Evolutionary conservation across 768 basidiomycete species (phyloP), one percentile per base, ranked within the genome.

Genomic region (Pulveroboletus ravenelii): DNA sequence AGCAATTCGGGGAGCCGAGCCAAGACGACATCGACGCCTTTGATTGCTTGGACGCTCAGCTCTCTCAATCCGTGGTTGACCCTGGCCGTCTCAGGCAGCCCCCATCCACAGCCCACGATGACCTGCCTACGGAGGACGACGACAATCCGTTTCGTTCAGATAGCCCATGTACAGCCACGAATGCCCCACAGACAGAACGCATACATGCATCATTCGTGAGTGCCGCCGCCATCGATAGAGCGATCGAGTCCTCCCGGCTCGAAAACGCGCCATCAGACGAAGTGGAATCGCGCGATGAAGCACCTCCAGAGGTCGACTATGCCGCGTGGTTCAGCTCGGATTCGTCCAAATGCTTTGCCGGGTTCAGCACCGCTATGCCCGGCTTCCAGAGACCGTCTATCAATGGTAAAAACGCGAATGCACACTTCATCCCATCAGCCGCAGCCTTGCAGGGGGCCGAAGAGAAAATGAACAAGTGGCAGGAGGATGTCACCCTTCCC

Each of bases 21-120:
- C 75, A 79, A 52, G 76, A 80, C 31, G 78, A 84, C 48, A 62
- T 85, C 10, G 68, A 70, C 32, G 81, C 78, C 4, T 75, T 81
- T 40, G 81, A 84, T 60, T 70, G 70, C 34, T 62, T 82, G 10
- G 77, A 83, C 27, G 68, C 70, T 6, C 66, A 59, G 41, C 66
- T 79, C 1, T 75, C 78, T 6, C 78, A 79, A 41, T 36, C 51
- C 10, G 13, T 17, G 31, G 29, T 36, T 3, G 27, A 46, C 15
- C 31, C 41, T 12, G 17, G 7, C 12, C 17, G 12, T 7, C 38
- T 38, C 12, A 25, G 20, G 20, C 23, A 40, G 23, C 23, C 25
- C 39, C 23, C 39, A 3, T 20, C 1, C 30, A 31, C 42, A 42
- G 17, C 29, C 12, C n/a, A 29, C 10, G 18, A 3, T 12, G 41